Evolutionary conservation across 2,329 filamentous ascomycete genomes (phyloP).

Genomic region (Dryadomyces quercivorus): DNA sequence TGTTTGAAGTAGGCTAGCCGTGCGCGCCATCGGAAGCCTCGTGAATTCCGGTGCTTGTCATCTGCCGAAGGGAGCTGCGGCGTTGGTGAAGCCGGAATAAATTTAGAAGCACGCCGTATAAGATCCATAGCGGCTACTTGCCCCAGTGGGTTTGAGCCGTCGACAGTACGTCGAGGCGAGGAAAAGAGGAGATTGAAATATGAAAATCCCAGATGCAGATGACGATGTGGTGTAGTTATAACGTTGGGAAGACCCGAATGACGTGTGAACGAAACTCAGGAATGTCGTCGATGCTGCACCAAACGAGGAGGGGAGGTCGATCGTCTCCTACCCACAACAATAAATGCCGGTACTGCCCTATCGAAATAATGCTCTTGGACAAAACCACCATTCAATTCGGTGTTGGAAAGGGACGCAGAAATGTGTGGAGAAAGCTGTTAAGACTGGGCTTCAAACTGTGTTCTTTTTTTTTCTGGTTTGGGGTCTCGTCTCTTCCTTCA

Average conservation of each 20-base stretch:
- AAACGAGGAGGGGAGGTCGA: not conserved
- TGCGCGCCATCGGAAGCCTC: constrained; percentile 27
- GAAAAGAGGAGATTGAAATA: not conserved
- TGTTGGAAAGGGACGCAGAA: not conserved
- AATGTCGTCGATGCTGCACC: not conserved
- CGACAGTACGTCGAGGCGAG: not conserved
- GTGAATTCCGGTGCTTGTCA: constrained; percentile 33
- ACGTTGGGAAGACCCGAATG: too few species aligned
- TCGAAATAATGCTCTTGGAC: not conserved
- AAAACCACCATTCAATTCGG: not conserved
- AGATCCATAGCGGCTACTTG: constrained; percentile 37
- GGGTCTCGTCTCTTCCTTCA: not conserved
- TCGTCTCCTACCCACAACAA: not conserved
- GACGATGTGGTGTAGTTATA: not conserved
- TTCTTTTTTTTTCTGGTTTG: not conserved
- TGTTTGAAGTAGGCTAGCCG: constrained; percentile 71
- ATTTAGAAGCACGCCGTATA: constrained; percentile 41
- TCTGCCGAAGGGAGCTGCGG: constrained; percentile 36
- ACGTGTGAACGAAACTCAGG: too few species aligned
- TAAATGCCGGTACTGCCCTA: not conserved
- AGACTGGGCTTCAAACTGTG: not conserved
- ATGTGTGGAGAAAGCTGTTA: not conserved
- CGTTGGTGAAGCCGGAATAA: constrained; percentile 29
- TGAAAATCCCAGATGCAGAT: not conserved
- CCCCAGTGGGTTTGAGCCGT: not conserved